Conservation (phyloP, 2,329 filamentous ascomycete genomes). For the Fusarium dlaminii region DNA sequence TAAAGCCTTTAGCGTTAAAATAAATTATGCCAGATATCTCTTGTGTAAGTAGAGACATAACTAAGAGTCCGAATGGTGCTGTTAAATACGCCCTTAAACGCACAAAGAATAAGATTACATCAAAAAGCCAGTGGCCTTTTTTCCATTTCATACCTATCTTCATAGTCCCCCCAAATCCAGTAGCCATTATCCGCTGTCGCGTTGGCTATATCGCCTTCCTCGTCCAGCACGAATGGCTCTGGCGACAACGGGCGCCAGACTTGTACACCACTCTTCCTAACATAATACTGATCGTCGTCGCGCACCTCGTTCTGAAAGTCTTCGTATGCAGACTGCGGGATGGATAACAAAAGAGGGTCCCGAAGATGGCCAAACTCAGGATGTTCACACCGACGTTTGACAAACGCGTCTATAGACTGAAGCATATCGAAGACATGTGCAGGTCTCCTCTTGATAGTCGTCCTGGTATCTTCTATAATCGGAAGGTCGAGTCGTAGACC, state of each 20-base stretch:
- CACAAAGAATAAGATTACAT: too few species aligned
- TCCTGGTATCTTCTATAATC: not conserved
- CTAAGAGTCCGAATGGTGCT: too few species aligned
- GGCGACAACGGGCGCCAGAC: rapidly evolving
- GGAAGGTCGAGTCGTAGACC: not conserved
- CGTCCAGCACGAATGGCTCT: rapidly evolving
- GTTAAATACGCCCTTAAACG: too few species aligned
- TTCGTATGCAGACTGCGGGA: not conserved
- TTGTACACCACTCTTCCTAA: not conserved
- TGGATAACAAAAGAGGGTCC: not conserved
- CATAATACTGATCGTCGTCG: not conserved
- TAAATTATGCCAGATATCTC: too few species aligned
- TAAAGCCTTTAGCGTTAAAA: too few species aligned
- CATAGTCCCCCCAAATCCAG: not conserved
- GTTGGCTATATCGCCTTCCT: rapidly evolving
- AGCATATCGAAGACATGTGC: not conserved
- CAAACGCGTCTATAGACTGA: not conserved
- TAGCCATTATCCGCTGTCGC: not conserved
- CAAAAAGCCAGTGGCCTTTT: too few species aligned
- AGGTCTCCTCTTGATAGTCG: not conserved
- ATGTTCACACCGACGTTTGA: not conserved
- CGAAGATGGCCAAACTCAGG: not conserved
- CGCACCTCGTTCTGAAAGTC: not conserved
- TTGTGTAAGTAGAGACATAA: too few species aligned
- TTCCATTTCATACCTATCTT: not conserved